phyloP scores from a whole-genome alignment of 768 basidiomycete species.

The Termitomyces sp. region DNA sequence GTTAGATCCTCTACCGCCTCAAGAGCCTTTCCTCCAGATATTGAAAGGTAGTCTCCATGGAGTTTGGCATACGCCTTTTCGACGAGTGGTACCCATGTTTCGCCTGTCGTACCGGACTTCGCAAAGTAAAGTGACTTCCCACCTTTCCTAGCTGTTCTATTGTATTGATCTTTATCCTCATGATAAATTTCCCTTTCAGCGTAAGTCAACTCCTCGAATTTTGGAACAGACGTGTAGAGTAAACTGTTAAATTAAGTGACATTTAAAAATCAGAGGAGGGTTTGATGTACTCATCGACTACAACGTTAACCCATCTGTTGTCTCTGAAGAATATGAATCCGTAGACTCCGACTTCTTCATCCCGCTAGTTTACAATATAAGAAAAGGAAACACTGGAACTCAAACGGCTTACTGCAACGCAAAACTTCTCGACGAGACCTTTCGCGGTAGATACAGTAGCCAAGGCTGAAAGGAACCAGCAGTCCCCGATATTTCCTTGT shows the following conservation, averaged over 20 bases:
- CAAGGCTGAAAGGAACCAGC: constrained; percentile 52
- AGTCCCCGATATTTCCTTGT: constrained; percentile 49
- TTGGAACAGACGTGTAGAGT: constrained; percentile 42
- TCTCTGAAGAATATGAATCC: constrained; percentile 57
- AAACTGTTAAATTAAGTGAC: constrained; percentile 24
- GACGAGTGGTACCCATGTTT: constrained; percentile 56
- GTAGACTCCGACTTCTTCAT: constrained; percentile 51
- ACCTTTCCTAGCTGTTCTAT: constrained; percentile 40
- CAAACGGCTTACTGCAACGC: constrained; percentile 30
- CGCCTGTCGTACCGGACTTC: constrained; percentile 38
- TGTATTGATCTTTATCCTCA: constrained; percentile 42
- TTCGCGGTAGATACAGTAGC: constrained; percentile 43
- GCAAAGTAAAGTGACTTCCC: constrained; percentile 48
- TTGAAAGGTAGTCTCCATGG: constrained; percentile 39
- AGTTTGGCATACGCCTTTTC: constrained; percentile 57
- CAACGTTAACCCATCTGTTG: constrained; percentile 44
- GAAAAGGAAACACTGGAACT: background rate
- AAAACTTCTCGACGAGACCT: constrained; percentile 47
- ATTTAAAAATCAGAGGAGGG: background rate
- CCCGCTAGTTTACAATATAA: constrained; percentile 25
- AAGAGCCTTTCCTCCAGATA: constrained; percentile 30
- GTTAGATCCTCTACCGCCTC: constrained; percentile 56
- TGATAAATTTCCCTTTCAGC: constrained; percentile 44
- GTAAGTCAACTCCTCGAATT: constrained; percentile 41
- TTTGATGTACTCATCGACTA: constrained; percentile 50